A percentile compares a stretch with the other conserved stretches of the same genome.
phyloP scores from a whole-genome alignment of 108 stramenopile genomes.

The Cylindrotheca closterium region DNA sequence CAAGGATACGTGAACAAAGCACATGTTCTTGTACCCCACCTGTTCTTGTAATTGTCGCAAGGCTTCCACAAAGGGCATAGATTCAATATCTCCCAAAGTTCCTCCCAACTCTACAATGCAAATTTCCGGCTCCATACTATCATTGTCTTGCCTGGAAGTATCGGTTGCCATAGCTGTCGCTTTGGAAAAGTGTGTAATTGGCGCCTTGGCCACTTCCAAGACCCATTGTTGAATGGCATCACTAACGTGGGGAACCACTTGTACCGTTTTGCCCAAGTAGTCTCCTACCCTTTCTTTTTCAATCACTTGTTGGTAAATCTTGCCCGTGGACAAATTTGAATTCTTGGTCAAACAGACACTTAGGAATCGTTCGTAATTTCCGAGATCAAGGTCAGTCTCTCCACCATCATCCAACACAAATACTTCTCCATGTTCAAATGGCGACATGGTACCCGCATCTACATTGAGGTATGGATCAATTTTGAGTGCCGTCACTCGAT shows the following conservation, averaged over 20 bases:
- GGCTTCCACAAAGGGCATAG: slow-evolving; percentile 92
- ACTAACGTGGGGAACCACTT: slow-evolving; percentile 90
- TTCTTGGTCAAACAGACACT: slow-evolving; percentile 78
- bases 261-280: slow-evolving; percentile 97
- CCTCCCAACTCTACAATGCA: slow-evolving; percentile 98
- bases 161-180: slow-evolving; percentile 12
- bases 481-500: slow-evolving; percentile 94
- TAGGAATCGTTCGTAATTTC: slow-evolving; percentile 97
- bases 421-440: slow-evolving; percentile 93
- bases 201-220: slow-evolving; percentile 62
- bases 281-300: slow-evolving; percentile 90
- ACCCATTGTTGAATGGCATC: slow-evolving; percentile 90
- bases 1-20: slow-evolving; percentile 92
- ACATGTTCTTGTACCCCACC: slow-evolving; percentile 91
- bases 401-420: slow-evolving; percentile 97
- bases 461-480: slow-evolving; percentile 98
- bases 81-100: slow-evolving; percentile 98
- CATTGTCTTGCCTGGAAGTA: neutral
- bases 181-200: slow-evolving; percentile 47
- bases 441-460: slow-evolving; percentile 97
- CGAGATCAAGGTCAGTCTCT: slow-evolving; percentile 96
- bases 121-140: slow-evolving; percentile 70
- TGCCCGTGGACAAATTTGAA: slow-evolving; percentile 95
- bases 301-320: slow-evolving; percentile 94
- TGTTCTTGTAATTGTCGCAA: slow-evolving; percentile 95